Evolutionary conservation across 176 grass and related monocot species (phyloP).

Genomic region (Typha latifolia): DNA sequence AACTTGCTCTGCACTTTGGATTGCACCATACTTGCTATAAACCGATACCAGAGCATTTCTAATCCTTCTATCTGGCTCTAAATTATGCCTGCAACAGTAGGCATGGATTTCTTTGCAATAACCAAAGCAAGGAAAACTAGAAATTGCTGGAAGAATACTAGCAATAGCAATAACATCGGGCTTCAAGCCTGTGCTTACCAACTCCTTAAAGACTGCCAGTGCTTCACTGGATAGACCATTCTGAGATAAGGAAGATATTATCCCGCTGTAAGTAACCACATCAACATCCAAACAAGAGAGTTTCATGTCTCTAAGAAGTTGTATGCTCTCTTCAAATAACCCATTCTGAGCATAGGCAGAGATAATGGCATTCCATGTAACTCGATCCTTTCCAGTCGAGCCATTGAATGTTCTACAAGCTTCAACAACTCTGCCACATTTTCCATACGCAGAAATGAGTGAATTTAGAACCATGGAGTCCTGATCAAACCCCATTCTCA

Average conservation of each 20-base stretch:
- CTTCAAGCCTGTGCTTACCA: constrained; percentile 11
- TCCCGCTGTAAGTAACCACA: constrained; percentile 23
- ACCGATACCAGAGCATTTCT: constrained; percentile 22
- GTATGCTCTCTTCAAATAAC: constrained; percentile 16
- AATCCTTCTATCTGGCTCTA: constrained; percentile 13
- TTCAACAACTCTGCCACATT: constrained; percentile 4
- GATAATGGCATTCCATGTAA: constrained; percentile 25
- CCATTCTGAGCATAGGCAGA: constrained; percentile 19
- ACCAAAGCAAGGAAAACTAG: neutral
- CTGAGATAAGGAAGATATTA: constrained; percentile 25
- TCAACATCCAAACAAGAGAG: constrained; percentile 5
- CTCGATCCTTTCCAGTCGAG: neutral
- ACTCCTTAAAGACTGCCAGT: constrained; percentile 8
- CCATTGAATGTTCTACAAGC: constrained; percentile 10
- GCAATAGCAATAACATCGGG: constrained; percentile 19
- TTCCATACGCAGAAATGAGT: constrained; percentile 18
- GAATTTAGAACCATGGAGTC: constrained; percentile 11
- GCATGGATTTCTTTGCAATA: constrained; percentile 24
- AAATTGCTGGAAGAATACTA: constrained; percentile 17
- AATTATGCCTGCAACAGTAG: constrained; percentile 4
- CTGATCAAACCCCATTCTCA: constrained; percentile 9
- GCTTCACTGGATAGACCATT: constrained; percentile 6
- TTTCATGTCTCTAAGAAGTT: constrained; percentile 19
- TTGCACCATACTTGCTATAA: constrained; percentile 9
- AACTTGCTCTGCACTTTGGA: constrained; percentile 11